These are phyloP conservation scores for Fusarium odoratissimum DNA, from an alignment of 2,329 filamentous ascomycete genomes.

Conservation along the genomic window DNA sequence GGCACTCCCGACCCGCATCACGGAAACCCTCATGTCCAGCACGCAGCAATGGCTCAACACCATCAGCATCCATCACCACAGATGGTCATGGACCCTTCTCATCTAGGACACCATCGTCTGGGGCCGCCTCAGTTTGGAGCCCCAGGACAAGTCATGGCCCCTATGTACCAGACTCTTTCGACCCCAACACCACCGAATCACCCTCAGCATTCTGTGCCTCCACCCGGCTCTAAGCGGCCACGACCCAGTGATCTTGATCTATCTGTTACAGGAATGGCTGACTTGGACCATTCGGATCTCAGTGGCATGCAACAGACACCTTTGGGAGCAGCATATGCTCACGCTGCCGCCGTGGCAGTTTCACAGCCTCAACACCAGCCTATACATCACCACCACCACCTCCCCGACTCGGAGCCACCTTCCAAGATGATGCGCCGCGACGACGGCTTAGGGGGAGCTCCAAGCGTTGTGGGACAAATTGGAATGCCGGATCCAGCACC, in stretches of 20 bases:
- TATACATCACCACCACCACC: conserved; percentile 83
- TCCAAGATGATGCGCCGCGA: conserved; percentile 75
- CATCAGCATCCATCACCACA: conserved; percentile 63
- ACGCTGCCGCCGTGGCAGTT: conserved; percentile 53
- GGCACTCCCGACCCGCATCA: conserved; percentile 56
- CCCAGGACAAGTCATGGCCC: conserved; percentile 61
- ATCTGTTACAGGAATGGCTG: conserved; percentile 61
- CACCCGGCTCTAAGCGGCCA: conserved; percentile 60
- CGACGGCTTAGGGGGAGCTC: conserved; percentile 69
- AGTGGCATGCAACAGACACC: conserved; percentile 66
- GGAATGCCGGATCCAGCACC: conserved; percentile 89
- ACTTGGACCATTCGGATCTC: conserved; percentile 66
- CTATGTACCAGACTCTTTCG: conserved; percentile 63
- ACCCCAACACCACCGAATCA: conserved; percentile 53
- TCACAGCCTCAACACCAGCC: conserved; percentile 57
- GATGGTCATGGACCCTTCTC: conserved; percentile 66
- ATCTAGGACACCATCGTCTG: conserved; percentile 64
- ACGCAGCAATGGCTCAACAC: conserved; percentile 56
- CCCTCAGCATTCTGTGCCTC: conserved; percentile 44
- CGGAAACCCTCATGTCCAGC: conserved; percentile 47
- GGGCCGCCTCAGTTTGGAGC: conserved; percentile 65
- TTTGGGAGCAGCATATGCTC: conserved; percentile 63
- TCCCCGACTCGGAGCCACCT: conserved; percentile 78
- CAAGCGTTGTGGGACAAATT: conserved; percentile 86
- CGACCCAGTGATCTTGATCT: conserved; percentile 70